Percentiles rank a stretch among this genome's conserved stretches.
Evolutionary conservation across 176 grass and related monocot genomes (phyloP).

Genomic region (Zoysia pacifica): DNA sequence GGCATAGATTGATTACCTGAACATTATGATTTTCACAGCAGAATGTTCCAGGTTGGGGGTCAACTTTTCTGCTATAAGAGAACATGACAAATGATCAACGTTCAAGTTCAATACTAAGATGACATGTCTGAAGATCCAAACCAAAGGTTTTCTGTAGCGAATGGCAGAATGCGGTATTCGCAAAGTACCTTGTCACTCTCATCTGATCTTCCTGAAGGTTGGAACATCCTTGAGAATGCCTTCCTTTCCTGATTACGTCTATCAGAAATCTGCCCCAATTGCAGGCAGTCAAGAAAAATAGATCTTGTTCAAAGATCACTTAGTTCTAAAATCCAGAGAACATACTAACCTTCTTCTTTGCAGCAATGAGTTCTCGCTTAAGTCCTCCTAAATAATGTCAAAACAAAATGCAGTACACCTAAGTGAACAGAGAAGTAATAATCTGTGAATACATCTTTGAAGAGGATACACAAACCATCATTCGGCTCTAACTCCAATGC

Average conservation of each 20-base stretch:
- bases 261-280: constrained; percentile 62
- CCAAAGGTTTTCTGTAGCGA: background rate
- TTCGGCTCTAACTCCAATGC: constrained; percentile 90
- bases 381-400: constrained; percentile 60
- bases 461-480: constrained; percentile 63
- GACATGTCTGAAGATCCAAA: constrained; percentile 11
- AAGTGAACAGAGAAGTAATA: constrained; percentile 20
- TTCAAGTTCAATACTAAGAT: background rate
- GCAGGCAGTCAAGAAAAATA: constrained; percentile 7
- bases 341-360: constrained; percentile 81
- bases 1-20: constrained; percentile 18
- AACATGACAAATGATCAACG: constrained; percentile 4
- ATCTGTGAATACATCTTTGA: constrained; percentile 7
- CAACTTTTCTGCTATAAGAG: constrained; percentile 39
- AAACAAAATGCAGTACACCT: constrained; percentile 30
- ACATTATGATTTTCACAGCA: background rate
- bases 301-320: background rate
- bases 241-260: constrained; percentile 73
- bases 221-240: constrained; percentile 87
- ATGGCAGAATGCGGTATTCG: constrained; percentile 1
- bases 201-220: constrained; percentile 65
- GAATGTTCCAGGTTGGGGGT: background rate
- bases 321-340: constrained; percentile 10
- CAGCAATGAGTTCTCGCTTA: constrained; percentile 79
- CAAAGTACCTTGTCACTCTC: constrained; percentile 53